phyloP scores from a whole-genome alignment of 441 rosid species.

The Caryocar brasiliense region DNA sequence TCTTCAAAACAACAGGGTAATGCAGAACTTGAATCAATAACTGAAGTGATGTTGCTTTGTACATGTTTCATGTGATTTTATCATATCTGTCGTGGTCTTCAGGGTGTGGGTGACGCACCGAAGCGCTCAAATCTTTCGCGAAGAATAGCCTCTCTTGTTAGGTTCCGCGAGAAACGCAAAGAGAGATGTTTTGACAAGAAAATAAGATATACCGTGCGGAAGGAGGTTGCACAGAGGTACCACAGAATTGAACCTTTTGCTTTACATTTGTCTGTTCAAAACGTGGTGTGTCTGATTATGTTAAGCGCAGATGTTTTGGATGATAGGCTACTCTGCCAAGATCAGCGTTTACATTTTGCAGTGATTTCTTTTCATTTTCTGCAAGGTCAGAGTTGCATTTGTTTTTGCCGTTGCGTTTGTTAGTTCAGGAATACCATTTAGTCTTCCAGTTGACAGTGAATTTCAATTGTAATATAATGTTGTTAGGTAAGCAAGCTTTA shows the following conservation, averaged over 20 bases:
- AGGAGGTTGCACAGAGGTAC: constrained; percentile 75
- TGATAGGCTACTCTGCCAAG: background rate
- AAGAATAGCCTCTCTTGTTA: constrained; percentile 65
- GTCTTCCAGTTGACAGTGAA: too few species aligned
- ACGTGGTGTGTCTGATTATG: background rate
- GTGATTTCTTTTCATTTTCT: too few species aligned
- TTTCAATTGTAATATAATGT: too few species aligned
- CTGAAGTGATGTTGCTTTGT: background rate
- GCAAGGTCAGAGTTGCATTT: too few species aligned
- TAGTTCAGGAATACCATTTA: too few species aligned
- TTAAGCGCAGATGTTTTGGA: background rate
- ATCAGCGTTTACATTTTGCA: background rate
- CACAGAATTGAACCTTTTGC: background rate
- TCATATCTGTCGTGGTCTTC: constrained; percentile 5
- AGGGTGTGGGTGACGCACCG: constrained; percentile 39
- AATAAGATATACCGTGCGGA: constrained; percentile 60
- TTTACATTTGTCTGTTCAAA: too few species aligned
- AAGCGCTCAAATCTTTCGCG: constrained; percentile 52
- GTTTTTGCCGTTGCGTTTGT: too few species aligned
- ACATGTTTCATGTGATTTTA: constrained; percentile 1
- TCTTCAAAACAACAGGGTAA: constrained; percentile 44
- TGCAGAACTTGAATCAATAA: constrained; percentile 1
- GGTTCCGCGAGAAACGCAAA: constrained; percentile 69
- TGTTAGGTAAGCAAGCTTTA: too few species aligned
- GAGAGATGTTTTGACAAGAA: constrained; percentile 81